Evolutionary conservation across 306 rosid species (phyloP).

Genomic region (Vigna mungo): DNA sequence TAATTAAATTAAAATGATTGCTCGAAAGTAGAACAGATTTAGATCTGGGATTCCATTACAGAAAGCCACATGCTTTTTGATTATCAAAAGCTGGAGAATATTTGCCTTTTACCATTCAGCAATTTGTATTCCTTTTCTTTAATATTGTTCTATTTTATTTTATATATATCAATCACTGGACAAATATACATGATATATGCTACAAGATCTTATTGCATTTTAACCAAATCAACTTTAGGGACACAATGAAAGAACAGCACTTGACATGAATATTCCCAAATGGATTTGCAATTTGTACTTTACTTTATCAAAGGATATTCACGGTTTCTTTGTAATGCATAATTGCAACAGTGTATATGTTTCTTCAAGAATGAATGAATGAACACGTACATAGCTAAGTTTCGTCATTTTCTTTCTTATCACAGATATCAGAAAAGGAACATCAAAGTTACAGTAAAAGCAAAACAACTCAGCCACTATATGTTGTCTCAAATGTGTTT

Average conservation of each 20-base stretch:
- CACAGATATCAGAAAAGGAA: constrained; percentile 10
- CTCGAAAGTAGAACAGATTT: constrained; percentile 48
- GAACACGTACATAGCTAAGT: not conserved
- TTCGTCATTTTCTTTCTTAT: constrained; percentile 39
- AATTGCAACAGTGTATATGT: constrained; percentile 30
- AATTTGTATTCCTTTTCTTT: constrained; percentile 40
- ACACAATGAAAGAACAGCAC: constrained; percentile 28
- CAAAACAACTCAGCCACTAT: constrained; percentile 41
- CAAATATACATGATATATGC: constrained; percentile 45
- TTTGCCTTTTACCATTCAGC: constrained; percentile 55
- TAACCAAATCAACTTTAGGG: constrained; percentile 43
- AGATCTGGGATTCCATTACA: constrained; percentile 75
- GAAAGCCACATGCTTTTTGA: constrained; percentile 69
- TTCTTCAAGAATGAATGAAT: constrained; percentile 21
- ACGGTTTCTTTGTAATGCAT: constrained; percentile 42
- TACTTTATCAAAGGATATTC: constrained; percentile 44
- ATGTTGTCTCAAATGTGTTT: constrained; percentile 33
- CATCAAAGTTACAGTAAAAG: constrained; percentile 39
- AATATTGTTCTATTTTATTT: constrained; percentile 33
- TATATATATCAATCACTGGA: constrained; percentile 41
- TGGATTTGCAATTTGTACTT: constrained; percentile 48
- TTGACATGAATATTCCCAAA: constrained; percentile 56
- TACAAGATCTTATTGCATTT: constrained; percentile 40
- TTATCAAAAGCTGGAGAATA: constrained; percentile 76
- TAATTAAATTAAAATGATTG: constrained; percentile 47